Base-by-base conservation (phyloP, 805 yeast genomes). In the Lachancea waltii region DNA sequence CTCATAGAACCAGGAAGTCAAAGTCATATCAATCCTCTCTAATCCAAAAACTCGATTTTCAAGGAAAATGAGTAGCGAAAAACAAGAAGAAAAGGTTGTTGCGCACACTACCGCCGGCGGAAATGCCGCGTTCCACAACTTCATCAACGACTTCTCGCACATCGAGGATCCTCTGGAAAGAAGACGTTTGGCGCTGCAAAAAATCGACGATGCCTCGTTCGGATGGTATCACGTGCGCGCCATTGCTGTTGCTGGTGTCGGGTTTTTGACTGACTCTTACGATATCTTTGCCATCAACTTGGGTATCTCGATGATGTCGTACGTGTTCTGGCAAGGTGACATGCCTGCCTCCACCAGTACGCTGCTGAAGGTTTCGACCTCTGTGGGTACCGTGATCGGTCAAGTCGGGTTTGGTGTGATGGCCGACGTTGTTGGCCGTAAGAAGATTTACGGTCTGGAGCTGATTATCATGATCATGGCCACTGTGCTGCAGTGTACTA, bases 321-420 rank as follows among this genome's bases (percentile, higher is more conserved):
- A 81, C 53, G 94, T 80, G 39, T 84, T 63, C 70, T 86, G 89
- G 87, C 64, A 61, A 13, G 72, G 73, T 40, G 33, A 44, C 18
- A 73, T 79, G 43, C 95, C 95, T 25, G 51, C 72, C 41, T 79
- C 94, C 35, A 82, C 94, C 37, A 61, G 67, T 41, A 85, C 95
- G 41, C 67, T 85, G 49, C 64, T 86, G 48, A 86, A 86, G 67
- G 89, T 83, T 37, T 84, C 95, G 36, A 86, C 95, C 17, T 85
- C 95, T 35, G 95, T 85, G 40, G 95, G 95, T 67, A 86, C 95
- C 30, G 95, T 86, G 48, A 74, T 87, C 56, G 96, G 95, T 55
- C 95, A 87, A 68, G 58, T 86, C 35, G 77, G 82, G 43, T 87
- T 86, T 54, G 96, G 96, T 67, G 68, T 73, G 56, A 51, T 81